Percentiles rank a stretch among this genome's conserved stretches.
Conservation (phyloP, 2,329 filamentous ascomycete genomes). For the Balansia obtecta region DNA sequence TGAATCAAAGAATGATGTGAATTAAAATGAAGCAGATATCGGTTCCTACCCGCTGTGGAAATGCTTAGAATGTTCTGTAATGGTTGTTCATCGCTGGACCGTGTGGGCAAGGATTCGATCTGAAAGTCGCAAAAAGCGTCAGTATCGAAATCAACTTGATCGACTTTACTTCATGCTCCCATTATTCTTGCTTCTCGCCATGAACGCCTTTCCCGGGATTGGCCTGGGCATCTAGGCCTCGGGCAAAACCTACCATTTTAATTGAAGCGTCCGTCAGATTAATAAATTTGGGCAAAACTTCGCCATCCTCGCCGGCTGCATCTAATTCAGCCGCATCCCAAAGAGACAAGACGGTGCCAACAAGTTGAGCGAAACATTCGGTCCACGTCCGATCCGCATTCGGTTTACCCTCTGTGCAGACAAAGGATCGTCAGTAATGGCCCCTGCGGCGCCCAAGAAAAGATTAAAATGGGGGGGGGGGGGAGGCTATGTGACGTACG, state of each 20-base stretch:
- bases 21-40: slow-evolving; percentile 93
- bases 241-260: slow-evolving; percentile 62
- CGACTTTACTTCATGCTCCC: neutral
- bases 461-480: too few species aligned
- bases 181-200: neutral
- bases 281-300: slow-evolving; percentile 84
- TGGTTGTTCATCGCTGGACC: slow-evolving; percentile 61
- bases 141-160: neutral
- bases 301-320: slow-evolving; percentile 69
- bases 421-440: slow-evolving; percentile 2
- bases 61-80: slow-evolving; percentile 92
- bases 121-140: slow-evolving; percentile 20
- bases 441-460: too few species aligned
- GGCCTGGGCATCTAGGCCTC: neutral
- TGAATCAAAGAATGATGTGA: slow-evolving; percentile 85
- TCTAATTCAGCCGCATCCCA: slow-evolving; percentile 95
- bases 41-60: slow-evolving; percentile 89
- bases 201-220: neutral
- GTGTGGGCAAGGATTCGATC: slow-evolving; percentile 84
- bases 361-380: slow-evolving; percentile 93
- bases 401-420: slow-evolving; percentile 61
- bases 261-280: slow-evolving; percentile 96
- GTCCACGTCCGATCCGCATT: slow-evolving; percentile 83
- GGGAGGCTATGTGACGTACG: slow-evolving; percentile 49
- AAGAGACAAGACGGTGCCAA: slow-evolving; percentile 85